phyloP scores from a whole-genome alignment of 1,284 basidiomycete genomes.

The Phellinidium pouzarii region DNA sequence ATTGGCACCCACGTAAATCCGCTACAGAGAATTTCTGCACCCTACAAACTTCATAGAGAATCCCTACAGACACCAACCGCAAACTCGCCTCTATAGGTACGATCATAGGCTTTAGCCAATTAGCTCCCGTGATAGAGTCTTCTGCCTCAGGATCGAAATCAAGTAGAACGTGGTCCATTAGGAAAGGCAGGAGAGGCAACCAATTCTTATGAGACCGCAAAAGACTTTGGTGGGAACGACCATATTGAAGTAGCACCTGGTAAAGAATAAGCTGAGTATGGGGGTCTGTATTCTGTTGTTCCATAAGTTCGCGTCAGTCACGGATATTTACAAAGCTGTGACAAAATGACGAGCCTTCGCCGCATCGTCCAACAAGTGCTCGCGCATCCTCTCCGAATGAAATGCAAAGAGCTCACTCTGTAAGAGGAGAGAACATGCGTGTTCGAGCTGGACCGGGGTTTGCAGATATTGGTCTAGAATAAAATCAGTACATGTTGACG shows the following conservation, averaged over 20 bases:
- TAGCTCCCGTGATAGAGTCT: constrained; percentile 38
- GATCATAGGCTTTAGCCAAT: constrained; percentile 35
- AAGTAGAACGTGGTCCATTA: constrained; percentile 73
- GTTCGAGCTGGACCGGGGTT: constrained; percentile 71
- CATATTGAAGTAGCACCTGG: constrained; percentile 71
- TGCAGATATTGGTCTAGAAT: constrained; percentile 72
- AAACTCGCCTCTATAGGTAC: constrained; percentile 78
- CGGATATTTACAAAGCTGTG: constrained; percentile 13
- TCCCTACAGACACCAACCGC: constrained; percentile 59
- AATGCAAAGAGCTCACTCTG: constrained; percentile 81
- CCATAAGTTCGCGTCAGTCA: constrained; percentile 10
- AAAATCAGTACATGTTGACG: constrained; percentile 14
- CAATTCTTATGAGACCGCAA: constrained; percentile 77
- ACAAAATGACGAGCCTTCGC: constrained; percentile 45
- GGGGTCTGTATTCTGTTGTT: constrained; percentile 73
- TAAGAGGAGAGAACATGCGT: constrained; percentile 69
- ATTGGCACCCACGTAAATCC: constrained; percentile 60
- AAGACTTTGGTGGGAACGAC: constrained; percentile 60
- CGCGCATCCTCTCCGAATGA: constrained; percentile 86
- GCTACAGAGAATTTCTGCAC: constrained; percentile 74
- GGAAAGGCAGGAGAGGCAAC: constrained; percentile 71
- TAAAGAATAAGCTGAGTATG: constrained; percentile 80
- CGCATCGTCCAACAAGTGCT: constrained; percentile 64
- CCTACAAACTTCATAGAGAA: constrained; percentile 88
- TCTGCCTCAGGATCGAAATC: constrained; percentile 64